phyloP scores from a whole-genome alignment of 768 basidiomycete species.

The Suillus occidentalis region DNA sequence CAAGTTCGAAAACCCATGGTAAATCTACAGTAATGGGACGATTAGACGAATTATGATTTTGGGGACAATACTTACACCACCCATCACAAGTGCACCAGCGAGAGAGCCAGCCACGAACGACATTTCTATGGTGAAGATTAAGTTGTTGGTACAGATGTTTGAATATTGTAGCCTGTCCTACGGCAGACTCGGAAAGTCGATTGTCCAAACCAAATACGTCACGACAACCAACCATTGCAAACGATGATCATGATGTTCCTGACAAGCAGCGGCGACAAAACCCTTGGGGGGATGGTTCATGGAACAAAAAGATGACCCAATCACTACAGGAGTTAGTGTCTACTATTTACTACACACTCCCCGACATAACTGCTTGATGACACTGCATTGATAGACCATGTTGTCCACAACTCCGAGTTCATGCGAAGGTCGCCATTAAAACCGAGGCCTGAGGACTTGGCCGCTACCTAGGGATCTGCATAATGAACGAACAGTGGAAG shows the following conservation, averaged over 20 bases:
- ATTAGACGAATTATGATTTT: neutral
- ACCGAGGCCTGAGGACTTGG: neutral
- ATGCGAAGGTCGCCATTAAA: slow-evolving; percentile 14
- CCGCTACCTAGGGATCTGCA: slow-evolving; percentile 60
- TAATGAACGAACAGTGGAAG: slow-evolving; percentile 66
- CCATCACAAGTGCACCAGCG: slow-evolving; percentile 68
- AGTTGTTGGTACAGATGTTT: neutral
- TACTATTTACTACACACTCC: neutral
- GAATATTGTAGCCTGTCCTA: neutral
- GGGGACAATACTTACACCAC: slow-evolving; percentile 46
- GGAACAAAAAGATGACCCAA: neutral
- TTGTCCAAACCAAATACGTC: neutral
- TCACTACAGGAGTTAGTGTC: neutral
- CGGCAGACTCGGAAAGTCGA: neutral
- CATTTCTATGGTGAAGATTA: slow-evolving; percentile 35
- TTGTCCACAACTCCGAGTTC: slow-evolving; percentile 51
- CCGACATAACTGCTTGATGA: slow-evolving; percentile 48
- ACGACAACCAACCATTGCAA: neutral
- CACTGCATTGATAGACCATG: slow-evolving; percentile 44
- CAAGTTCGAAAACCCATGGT: slow-evolving; percentile 70
- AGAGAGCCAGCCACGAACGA: slow-evolving; percentile 63
- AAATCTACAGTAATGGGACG: slow-evolving; percentile 42
- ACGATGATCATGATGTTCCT: neutral
- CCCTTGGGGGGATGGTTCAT: neutral
- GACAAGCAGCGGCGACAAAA: neutral